A percentile compares a stretch with the other conserved stretches of the same genome.
Evolutionary conservation across 2,329 filamentous ascomycete genomes (phyloP).

Genomic region (Zymoseptoria passerinii): DNA sequence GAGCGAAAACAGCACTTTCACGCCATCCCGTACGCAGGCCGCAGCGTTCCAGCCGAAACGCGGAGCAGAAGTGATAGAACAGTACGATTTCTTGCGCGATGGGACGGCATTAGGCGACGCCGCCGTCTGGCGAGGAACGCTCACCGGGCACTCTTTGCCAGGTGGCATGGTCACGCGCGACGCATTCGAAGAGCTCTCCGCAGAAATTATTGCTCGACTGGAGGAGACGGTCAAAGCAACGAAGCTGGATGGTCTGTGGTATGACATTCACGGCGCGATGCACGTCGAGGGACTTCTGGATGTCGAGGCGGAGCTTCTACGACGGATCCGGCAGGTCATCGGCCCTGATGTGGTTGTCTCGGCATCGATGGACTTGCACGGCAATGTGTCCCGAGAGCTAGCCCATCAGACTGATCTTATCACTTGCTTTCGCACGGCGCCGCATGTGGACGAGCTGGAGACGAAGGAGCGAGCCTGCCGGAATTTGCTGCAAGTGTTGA

Average conservation of each 20-base stretch:
- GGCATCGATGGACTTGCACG: constrained; percentile 18
- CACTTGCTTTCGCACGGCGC: constrained; percentile 16
- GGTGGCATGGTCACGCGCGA: constrained; percentile 14
- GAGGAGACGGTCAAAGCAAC: neutral
- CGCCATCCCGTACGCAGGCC: constrained; percentile 7
- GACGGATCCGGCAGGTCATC: constrained; percentile 10
- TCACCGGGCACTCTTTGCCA: constrained; percentile 13
- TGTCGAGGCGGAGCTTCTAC: constrained; percentile 14
- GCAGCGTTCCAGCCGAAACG: constrained; percentile 10
- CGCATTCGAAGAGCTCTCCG: constrained; percentile 13
- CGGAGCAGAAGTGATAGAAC: constrained; percentile 4
- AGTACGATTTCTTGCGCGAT: constrained; percentile 7
- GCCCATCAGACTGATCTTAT: constrained; percentile 12
- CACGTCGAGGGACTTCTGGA: constrained; percentile 14
- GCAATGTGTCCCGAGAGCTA: constrained; percentile 15
- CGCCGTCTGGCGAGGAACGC: constrained; percentile 10
- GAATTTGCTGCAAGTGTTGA: constrained; percentile 12
- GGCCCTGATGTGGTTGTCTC: constrained; percentile 13
- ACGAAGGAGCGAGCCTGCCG: constrained; percentile 13
- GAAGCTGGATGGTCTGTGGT: constrained; percentile 14
- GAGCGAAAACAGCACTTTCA: constrained; percentile 13
- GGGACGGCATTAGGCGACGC: constrained; percentile 6
- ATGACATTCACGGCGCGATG: constrained; percentile 19
- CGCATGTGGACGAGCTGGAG: constrained; percentile 14
- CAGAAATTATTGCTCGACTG: constrained; percentile 9